Conservation (phyloP, 192 early-diverging fungal species). For the Blastocladiella britannica region DNA sequence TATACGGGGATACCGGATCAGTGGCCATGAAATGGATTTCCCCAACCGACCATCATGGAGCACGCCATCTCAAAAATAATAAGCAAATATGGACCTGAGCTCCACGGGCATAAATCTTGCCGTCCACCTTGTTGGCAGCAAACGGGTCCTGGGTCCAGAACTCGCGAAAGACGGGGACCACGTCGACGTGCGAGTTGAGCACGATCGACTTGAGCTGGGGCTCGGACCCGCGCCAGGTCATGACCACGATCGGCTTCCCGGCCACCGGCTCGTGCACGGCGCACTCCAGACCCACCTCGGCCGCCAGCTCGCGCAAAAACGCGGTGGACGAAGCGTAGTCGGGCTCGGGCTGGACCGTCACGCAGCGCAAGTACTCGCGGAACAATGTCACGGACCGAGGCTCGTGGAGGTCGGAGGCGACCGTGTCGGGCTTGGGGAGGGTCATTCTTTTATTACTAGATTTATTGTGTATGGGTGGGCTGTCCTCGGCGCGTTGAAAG, state of each 20-base stretch:
- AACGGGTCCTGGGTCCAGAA: conserved; percentile 62
- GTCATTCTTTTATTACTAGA: conserved; percentile 9
- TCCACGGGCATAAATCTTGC: conserved; percentile 57
- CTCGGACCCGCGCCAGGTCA: conserved; percentile 42
- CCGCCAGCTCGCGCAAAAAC: conserved; percentile 44
- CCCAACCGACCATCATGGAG: neutral
- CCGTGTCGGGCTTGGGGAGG: conserved; percentile 9
- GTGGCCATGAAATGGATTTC: no score
- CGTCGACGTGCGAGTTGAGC: conserved; percentile 75
- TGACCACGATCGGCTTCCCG: conserved; percentile 48
- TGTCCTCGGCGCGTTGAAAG: no score
- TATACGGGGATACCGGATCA: neutral
- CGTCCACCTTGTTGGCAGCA: conserved; percentile 40
- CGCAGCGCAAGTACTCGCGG: conserved; percentile 62
- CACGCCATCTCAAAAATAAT: neutral
- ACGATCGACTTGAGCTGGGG: conserved; percentile 35
- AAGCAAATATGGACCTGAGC: no score
- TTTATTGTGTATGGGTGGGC: no score
- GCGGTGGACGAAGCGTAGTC: conserved; percentile 44
- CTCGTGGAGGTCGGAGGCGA: conserved; percentile 25
- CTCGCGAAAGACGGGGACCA: conserved; percentile 64
- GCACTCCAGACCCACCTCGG: conserved; percentile 42
- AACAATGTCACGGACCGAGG: conserved; percentile 51
- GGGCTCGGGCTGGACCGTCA: conserved; percentile 65
- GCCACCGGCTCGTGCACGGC: conserved; percentile 25